Evolutionary conservation across 2,329 filamentous ascomycete genomes (phyloP).

Genomic region (Ophiostoma novo-ulmi): DNA sequence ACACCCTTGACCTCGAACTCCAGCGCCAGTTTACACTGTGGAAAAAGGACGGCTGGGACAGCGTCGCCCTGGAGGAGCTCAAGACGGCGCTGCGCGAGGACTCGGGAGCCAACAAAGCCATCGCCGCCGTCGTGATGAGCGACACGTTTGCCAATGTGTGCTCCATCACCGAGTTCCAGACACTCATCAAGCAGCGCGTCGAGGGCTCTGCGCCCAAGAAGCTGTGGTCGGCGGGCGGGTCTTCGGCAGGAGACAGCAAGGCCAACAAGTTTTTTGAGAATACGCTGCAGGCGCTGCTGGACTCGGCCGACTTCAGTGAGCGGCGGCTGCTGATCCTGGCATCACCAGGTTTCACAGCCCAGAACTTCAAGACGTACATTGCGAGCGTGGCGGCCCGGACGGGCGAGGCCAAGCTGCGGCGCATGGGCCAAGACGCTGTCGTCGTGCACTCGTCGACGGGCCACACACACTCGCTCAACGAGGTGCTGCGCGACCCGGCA

Average conservation of each 20-base stretch:
- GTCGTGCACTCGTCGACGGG: conserved; percentile 82
- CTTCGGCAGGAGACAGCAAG: conserved; percentile 52
- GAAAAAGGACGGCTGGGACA: conserved; percentile 86
- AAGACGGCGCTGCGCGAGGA: conserved; percentile 73
- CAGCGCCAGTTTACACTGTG: conserved; percentile 82
- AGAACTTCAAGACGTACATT: conserved; percentile 71
- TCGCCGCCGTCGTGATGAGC: conserved; percentile 90
- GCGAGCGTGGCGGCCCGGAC: conserved; percentile 53
- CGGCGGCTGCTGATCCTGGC: conserved; percentile 75
- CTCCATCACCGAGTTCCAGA: conserved; percentile 74
- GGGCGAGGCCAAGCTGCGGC: conserved; percentile 63
- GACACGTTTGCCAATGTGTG: conserved; percentile 81
- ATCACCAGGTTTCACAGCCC: conserved; percentile 81
- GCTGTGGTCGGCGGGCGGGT: conserved; percentile 44
- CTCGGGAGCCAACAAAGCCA: conserved; percentile 61
- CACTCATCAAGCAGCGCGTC: conserved; percentile 65
- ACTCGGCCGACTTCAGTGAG: conserved; percentile 68
- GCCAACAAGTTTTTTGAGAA: conserved; percentile 74
- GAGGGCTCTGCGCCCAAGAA: conserved; percentile 65
- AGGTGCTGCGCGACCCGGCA: conserved; percentile 76
- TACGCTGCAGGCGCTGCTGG: conserved; percentile 66
- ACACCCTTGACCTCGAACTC: conserved; percentile 74
- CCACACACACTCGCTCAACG: conserved; percentile 79
- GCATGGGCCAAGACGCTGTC: conserved; percentile 56
- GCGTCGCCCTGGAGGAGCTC: conserved; percentile 72